Evolutionary conservation across 805 yeast species (phyloP).

Genomic region (Myxozyma kluyveri): DNA sequence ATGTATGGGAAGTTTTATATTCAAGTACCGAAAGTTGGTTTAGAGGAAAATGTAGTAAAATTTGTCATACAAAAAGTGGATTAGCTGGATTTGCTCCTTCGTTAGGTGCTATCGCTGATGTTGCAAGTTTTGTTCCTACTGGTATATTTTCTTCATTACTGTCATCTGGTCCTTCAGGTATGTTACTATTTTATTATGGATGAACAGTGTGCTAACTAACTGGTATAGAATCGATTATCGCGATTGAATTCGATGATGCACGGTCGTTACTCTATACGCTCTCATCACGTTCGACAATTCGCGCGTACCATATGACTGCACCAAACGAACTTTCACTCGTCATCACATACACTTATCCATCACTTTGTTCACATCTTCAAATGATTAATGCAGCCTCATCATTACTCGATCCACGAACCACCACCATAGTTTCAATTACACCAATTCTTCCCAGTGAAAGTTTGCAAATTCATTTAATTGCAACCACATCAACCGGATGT

Average conservation of each 20-base stretch:
- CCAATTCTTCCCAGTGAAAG: conserved; percentile 65
- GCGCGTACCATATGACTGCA: conserved; percentile 64
- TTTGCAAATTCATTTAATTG: conserved; percentile 66
- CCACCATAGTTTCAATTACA: conserved; percentile 53
- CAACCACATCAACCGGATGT: conserved; percentile 79
- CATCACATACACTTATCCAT: conserved; percentile 35
- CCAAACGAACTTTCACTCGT: conserved; percentile 39
- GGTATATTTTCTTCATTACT: conserved; percentile 9
- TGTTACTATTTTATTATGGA: conserved; percentile 37
- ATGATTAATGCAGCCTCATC: conserved; percentile 33
- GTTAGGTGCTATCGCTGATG: conserved; percentile 25
- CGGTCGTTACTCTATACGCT: conserved; percentile 77
- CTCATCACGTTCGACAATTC: conserved; percentile 74
- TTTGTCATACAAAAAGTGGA: conserved; percentile 72
- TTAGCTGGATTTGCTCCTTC: conserved; percentile 52
- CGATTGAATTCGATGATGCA: conserved; percentile 70
- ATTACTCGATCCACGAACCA: conserved; percentile 33
- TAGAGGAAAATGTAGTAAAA: conserved; percentile 74
- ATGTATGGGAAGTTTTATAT: conserved; percentile 86
- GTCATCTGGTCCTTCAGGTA: conserved; percentile 27
- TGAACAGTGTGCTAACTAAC: conserved; percentile 36
- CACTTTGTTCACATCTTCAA: conserved; percentile 35
- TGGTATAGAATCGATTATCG: conserved; percentile 52
- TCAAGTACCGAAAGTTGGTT: conserved; percentile 84
- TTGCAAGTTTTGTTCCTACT: conserved; percentile 21